Evolutionary conservation across 1,139 yeast genomes (phyloP).

Genomic region (Yamadazyma taylorii): DNA sequence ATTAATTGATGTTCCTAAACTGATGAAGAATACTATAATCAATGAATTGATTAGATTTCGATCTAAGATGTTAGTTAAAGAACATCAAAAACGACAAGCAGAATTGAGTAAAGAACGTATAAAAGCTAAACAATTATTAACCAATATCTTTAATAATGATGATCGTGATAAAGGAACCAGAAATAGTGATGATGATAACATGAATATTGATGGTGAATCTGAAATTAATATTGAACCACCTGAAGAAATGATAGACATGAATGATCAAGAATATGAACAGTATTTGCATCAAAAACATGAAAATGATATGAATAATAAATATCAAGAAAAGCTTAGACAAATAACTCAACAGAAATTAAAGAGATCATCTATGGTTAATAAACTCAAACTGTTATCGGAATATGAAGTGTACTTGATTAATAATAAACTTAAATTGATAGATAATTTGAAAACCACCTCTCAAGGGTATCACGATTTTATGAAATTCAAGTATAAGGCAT

Average conservation of each 20-base stretch:
- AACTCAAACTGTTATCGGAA: slow-evolving; percentile 1
- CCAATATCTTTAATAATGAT: slow-evolving; percentile 46
- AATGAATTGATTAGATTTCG: slow-evolving; percentile 64
- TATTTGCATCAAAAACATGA: slow-evolving; percentile 14
- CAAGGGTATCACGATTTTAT: slow-evolving; percentile 7
- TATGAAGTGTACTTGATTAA: slow-evolving; percentile 39
- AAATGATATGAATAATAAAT: background rate
- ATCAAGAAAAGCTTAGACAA: background rate
- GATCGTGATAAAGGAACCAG: slow-evolving; percentile 22
- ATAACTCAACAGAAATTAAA: slow-evolving; percentile 1
- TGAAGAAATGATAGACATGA: slow-evolving; percentile 22
- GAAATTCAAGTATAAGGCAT: slow-evolving; percentile 5
- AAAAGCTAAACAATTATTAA: slow-evolving; percentile 51
- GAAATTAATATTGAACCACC: slow-evolving; percentile 34
- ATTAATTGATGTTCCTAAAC: slow-evolving; percentile 61
- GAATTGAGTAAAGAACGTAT: slow-evolving; percentile 53
- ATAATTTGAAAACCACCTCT: slow-evolving; percentile 27
- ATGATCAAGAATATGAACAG: slow-evolving; percentile 36
- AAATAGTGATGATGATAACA: slow-evolving; percentile 2
- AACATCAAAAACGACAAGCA: slow-evolving; percentile 53
- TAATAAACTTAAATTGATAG: slow-evolving; percentile 36
- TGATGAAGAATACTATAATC: slow-evolving; percentile 55
- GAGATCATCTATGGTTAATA: background rate
- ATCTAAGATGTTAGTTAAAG: slow-evolving; percentile 57
- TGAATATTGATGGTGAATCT: background rate